Evolutionary conservation across 495 filamentous ascomycete species (phyloP), one percentile per base, ranked within the genome.

Genomic region (Xylaria telfairii): DNA sequence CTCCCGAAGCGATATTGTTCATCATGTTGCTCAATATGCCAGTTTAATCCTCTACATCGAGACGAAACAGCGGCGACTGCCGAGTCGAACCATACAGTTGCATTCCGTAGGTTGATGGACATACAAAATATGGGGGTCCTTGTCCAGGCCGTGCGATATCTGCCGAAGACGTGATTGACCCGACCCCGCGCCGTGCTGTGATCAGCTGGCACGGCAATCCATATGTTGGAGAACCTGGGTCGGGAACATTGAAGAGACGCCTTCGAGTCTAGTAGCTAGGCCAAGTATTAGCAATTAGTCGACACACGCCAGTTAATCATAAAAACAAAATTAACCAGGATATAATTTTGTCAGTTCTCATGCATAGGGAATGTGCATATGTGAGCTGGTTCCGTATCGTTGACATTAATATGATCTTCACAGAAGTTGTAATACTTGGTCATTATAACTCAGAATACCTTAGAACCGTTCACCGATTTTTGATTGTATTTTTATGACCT

Each of bases 171-270:
- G 13, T n/a, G 21, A 32, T 54, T 21, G n/a, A 3, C 46, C 46
- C n/a, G 47, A 66, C 64, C 64, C 64, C 64, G 64, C 64, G 64
- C 64, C 12, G 34, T 65, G 59, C 19, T 46, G 61, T 49, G 28
- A 49, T 65, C 17, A 64, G 61, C 26, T 44, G 24, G 41, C 24
- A 47, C 44, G 62, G 60, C 60, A 46, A 47, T 47, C 32, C 26
- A 34, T 54, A 19, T 21, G n/a, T 54, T 66, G 64, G 64, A 15
- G 64, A 42, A 54, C 46, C 26, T 65, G 62, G 4, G 9, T 28
- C 24, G 49, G 19, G 21, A 6, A 5, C 12, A 41, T 41, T 10
- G 57, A 26, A 21, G 57, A 13, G 34, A 42, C 15, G 26, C 37
- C 26, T n/a, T 37, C 30, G 3, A 59, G 24, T 4, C 49, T 37